phyloP scores from a whole-genome alignment of 1,139 yeast species.

The Spathaspora sp. region DNA sequence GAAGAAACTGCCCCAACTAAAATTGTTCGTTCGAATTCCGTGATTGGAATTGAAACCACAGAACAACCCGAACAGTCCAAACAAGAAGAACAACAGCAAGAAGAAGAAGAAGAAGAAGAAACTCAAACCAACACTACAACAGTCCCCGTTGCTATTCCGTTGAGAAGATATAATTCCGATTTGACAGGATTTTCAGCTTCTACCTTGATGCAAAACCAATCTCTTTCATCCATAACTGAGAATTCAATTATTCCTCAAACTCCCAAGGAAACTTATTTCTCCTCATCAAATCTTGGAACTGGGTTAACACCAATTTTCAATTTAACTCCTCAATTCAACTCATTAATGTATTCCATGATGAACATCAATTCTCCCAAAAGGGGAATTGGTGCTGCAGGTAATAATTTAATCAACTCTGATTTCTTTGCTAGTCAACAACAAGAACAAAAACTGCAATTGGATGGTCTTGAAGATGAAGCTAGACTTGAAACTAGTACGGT shows the following conservation, averaged over 20 bases:
- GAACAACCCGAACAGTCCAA: not conserved
- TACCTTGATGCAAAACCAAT: conserved; percentile 9
- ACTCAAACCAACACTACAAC: not conserved
- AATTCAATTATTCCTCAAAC: conserved; percentile 30
- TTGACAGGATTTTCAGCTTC: conserved; percentile 21
- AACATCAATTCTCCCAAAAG: conserved; percentile 35
- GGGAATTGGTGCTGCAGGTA: conserved; percentile 21
- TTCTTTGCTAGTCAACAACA: not conserved
- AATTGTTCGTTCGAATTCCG: conserved; percentile 29
- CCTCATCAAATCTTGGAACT: conserved; percentile 14
- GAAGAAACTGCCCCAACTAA: conserved; percentile 6
- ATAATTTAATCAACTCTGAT: not conserved
- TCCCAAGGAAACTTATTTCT: conserved; percentile 34
- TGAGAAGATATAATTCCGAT: conserved; percentile 36
- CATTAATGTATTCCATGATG: conserved; percentile 43
- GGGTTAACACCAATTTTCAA: conserved; percentile 41
- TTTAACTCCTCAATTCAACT: conserved; percentile 46
- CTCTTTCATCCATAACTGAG: conserved; percentile 20
- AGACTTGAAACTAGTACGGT: not conserved
- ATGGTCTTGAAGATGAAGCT: conserved; percentile 1
- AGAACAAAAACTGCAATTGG: conserved; percentile 1
- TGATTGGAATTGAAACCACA: conserved; percentile 28
- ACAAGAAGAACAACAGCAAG: not conserved
- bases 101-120: conserved; percentile 2
- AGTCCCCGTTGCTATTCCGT: conserved; percentile 12